Percentiles rank a stretch among this genome's conserved stretches.
Evolutionary conservation across 1,284 basidiomycete species (phyloP).

Genomic region (Ceratobasidium sp.): DNA sequence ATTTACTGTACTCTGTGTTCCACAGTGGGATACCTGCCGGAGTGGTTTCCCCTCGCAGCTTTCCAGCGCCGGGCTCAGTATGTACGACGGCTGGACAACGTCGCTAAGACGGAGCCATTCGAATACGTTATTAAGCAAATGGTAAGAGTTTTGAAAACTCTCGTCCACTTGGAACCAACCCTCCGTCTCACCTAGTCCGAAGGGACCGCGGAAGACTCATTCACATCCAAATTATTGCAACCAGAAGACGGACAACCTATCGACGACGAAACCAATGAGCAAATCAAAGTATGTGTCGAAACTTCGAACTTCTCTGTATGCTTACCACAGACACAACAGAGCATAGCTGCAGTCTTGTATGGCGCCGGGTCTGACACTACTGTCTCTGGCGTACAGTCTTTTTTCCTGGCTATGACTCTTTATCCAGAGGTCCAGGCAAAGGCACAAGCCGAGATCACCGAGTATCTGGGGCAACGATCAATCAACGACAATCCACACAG

Average conservation of each 20-base stretch:
- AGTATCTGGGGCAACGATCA: constrained; percentile 9
- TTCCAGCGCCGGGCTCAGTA: constrained; percentile 52
- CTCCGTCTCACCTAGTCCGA: neutral
- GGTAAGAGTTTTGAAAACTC: constrained; percentile 44
- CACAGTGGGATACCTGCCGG: constrained; percentile 54
- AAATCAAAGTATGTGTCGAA: constrained; percentile 51
- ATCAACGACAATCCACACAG: constrained; percentile 2
- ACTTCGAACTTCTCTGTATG: constrained; percentile 49
- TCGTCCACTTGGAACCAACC: too few relatives aligned
- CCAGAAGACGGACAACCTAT: constrained; percentile 47
- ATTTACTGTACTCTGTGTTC: neutral
- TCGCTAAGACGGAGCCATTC: constrained; percentile 42
- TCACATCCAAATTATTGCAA: constrained; percentile 53
- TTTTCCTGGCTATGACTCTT: constrained; percentile 41
- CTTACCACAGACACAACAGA: constrained; percentile 33
- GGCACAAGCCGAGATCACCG: constrained; percentile 31
- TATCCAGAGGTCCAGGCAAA: constrained; percentile 38
- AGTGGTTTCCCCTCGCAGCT: constrained; percentile 55
- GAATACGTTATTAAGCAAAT: constrained; percentile 53
- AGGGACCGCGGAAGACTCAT: constrained; percentile 54
- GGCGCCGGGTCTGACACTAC: constrained; percentile 51
- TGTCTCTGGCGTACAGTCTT: constrained; percentile 33
- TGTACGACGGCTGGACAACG: constrained; percentile 3
- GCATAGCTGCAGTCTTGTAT: constrained; percentile 49
- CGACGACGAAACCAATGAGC: constrained; percentile 52